Percentiles rank a stretch among this genome's conserved stretches.
phyloP scores from a whole-genome alignment of 805 yeast species.

The Myxozyma sirexii region DNA sequence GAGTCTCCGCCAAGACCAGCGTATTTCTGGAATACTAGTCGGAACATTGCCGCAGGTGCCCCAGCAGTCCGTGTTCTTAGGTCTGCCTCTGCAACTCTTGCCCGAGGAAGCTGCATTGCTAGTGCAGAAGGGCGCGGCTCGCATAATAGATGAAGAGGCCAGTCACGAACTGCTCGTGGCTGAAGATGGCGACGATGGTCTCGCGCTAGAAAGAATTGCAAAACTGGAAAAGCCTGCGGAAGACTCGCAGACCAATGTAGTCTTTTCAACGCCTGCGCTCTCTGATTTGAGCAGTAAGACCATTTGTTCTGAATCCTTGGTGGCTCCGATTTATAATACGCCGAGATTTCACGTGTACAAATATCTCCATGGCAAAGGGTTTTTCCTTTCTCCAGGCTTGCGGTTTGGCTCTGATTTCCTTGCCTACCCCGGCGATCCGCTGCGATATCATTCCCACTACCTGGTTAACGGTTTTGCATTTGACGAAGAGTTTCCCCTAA shows the following conservation, averaged over 20 bases:
- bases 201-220: background rate
- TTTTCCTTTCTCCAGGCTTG: constrained; percentile 76
- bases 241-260: background rate
- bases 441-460: constrained; percentile 84
- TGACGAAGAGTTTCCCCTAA: constrained; percentile 57
- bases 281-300: background rate
- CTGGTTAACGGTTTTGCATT: constrained; percentile 59
- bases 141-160: constrained; percentile 49
- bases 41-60: constrained; percentile 92
- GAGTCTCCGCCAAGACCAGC: constrained; percentile 55
- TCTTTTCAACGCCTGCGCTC: constrained; percentile 10
- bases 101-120: constrained; percentile 76
- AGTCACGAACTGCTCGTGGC: constrained; percentile 35
- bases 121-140: constrained; percentile 41
- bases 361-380: constrained; percentile 50
- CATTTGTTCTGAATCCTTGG: background rate
- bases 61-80: constrained; percentile 86
- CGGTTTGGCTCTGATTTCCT: constrained; percentile 88
- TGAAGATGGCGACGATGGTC: constrained; percentile 9
- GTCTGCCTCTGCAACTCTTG: constrained; percentile 75
- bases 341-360: constrained; percentile 46
- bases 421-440: constrained; percentile 94
- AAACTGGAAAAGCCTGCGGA: constrained; percentile 1
- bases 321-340: constrained; percentile 6
- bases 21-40: constrained; percentile 72